These are phyloP conservation scores for Kregervanrija fluxuum DNA, from an alignment of 805 yeast species.

Conservation along the genomic window DNA sequence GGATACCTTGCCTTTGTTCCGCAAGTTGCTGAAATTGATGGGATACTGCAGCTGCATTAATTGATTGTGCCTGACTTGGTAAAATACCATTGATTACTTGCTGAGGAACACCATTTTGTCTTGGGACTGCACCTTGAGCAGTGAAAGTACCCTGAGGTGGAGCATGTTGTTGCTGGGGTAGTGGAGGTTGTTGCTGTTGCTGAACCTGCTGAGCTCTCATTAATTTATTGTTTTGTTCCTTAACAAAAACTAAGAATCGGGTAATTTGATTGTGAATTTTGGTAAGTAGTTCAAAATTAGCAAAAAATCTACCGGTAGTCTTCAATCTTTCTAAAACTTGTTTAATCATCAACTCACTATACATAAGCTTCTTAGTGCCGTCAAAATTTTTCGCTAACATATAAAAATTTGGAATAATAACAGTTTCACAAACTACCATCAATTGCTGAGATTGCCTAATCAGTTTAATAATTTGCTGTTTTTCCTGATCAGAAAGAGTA, in stretches of 20 bases:
- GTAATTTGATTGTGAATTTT: constrained; percentile 67
- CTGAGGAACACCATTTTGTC: background rate
- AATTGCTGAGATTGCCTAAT: constrained; percentile 50
- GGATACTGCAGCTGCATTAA: constrained; percentile 6
- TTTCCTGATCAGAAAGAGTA: constrained; percentile 55
- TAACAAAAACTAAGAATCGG: constrained; percentile 67
- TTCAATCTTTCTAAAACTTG: constrained; percentile 66
- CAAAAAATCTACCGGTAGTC: constrained; percentile 43
- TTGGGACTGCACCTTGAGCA: constrained; percentile 6
- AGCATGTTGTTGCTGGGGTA: constrained; percentile 19
- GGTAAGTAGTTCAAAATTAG: constrained; percentile 64
- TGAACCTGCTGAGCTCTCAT: constrained; percentile 18
- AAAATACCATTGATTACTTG: background rate
- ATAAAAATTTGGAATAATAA: constrained; percentile 68
- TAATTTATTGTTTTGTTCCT: constrained; percentile 38
- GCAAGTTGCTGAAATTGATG: constrained; percentile 21
- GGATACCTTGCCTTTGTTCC: constrained; percentile 13
- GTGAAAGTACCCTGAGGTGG: constrained; percentile 16
- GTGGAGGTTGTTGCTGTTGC: constrained; percentile 19
- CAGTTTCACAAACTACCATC: constrained; percentile 61
- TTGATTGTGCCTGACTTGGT: background rate
- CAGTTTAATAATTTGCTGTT: constrained; percentile 48
- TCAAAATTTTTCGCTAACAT: constrained; percentile 67
- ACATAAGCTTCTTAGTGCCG: constrained; percentile 70
- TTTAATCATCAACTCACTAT: constrained; percentile 71